Conservation (phyloP, 1,139 yeast species). For the Lodderomyces orthopsilosis region DNA sequence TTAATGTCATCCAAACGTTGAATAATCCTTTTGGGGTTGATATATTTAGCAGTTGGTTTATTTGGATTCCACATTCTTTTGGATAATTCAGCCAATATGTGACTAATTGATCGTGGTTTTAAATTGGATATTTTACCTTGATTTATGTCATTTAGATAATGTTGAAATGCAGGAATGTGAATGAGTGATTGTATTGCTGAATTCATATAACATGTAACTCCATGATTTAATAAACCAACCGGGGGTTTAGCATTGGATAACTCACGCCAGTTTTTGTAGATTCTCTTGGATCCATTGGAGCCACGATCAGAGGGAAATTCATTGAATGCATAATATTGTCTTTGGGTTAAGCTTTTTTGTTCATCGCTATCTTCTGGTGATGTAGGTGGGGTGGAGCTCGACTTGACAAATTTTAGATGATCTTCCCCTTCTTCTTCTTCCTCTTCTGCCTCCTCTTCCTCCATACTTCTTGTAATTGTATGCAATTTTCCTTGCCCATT, state of each 20-base stretch:
- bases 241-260: slow-evolving; percentile 42
- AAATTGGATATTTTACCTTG: slow-evolving; percentile 35
- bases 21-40: slow-evolving; percentile 75
- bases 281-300: slow-evolving; percentile 52
- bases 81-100: slow-evolving; percentile 69
- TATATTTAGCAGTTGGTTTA: slow-evolving; percentile 28
- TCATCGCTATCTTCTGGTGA: slow-evolving; percentile 36
- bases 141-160: slow-evolving; percentile 69
- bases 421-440: slow-evolving; percentile 25
- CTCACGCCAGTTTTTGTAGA: slow-evolving; percentile 61
- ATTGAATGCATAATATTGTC: slow-evolving; percentile 45
- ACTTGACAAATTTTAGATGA: slow-evolving; percentile 14
- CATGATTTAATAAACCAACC: slow-evolving; percentile 81
- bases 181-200: slow-evolving; percentile 88
- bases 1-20: slow-evolving; percentile 78
- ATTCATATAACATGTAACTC: slow-evolving; percentile 96
- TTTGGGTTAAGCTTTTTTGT: neutral
- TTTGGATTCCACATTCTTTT: slow-evolving; percentile 55
- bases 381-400: slow-evolving; percentile 38
- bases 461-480: neutral
- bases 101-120: slow-evolving; percentile 61
- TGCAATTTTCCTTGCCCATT: slow-evolving; percentile 5
- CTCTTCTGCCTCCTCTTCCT: slow-evolving; percentile 16
- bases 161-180: slow-evolving; percentile 88
- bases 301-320: slow-evolving; percentile 57